phyloP scores from a whole-genome alignment of 352 stramenopile genomes.

The Phytophthora podocarpi region DNA sequence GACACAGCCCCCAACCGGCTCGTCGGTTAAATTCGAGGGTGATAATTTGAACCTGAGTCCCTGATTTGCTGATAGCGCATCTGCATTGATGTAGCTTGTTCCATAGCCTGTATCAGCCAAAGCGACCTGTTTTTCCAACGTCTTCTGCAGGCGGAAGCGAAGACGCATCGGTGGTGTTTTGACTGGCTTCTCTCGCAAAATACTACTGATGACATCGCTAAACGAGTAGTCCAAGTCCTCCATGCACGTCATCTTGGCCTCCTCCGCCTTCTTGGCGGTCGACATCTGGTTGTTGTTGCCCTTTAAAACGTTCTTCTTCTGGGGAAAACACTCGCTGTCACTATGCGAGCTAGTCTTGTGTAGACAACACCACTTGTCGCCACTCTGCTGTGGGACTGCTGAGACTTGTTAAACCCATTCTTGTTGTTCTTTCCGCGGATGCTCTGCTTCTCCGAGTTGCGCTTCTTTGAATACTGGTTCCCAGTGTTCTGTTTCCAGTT shows the following conservation, averaged over 20 bases:
- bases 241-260: neutral
- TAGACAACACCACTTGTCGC: slow-evolving; percentile 9
- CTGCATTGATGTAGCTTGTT: slow-evolving; percentile 1
- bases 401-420: too few relatives aligned
- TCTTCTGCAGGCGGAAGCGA: too few relatives aligned
- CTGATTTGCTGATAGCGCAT: neutral
- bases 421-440: too few relatives aligned
- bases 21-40: neutral
- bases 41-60: neutral
- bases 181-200: neutral
- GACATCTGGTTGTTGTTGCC: neutral
- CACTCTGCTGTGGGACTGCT: too few relatives aligned
- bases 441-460: neutral
- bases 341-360: slow-evolving; percentile 7
- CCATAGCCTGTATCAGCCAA: slow-evolving; percentile 1
- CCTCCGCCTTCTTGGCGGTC: neutral
- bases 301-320: too few relatives aligned
- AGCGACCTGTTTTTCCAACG: neutral
- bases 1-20: neutral
- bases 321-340: slow-evolving; percentile 15
- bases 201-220: slow-evolving; percentile 1
- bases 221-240: slow-evolving; percentile 6
- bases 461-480: neutral
- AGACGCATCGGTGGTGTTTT: neutral
- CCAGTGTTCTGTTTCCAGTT: too few relatives aligned